Percentiles rank a stretch among this genome's conserved stretches.
Conservation (phyloP, 2,329 filamentous ascomycete genomes). For the Epichloe sibirici region DNA sequence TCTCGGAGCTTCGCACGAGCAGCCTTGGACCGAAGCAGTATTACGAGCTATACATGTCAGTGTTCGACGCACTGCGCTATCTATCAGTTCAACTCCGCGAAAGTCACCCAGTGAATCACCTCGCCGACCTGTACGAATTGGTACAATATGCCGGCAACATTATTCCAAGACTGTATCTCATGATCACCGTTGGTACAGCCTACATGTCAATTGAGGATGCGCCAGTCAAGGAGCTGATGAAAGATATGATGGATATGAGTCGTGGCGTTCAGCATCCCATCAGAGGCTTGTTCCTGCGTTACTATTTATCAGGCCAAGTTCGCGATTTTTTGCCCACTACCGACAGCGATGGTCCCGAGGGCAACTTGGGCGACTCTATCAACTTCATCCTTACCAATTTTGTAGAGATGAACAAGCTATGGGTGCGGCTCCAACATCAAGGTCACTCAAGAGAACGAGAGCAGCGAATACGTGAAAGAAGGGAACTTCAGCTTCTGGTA, state of each 20-base stretch:
- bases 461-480: slow-evolving; percentile 82
- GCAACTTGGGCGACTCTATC: slow-evolving; percentile 93
- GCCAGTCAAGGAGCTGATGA: slow-evolving; percentile 99
- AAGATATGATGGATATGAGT: slow-evolving; percentile 99
- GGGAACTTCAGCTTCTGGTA: slow-evolving; percentile 88
- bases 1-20: slow-evolving; percentile 95
- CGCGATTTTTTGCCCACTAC: slow-evolving; percentile 76
- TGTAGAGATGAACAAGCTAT: slow-evolving; percentile 99
- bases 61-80: slow-evolving; percentile 95
- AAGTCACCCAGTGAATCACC: slow-evolving; percentile 93
- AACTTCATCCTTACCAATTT: slow-evolving; percentile 98
- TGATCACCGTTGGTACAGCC: slow-evolving; percentile 97
- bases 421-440: slow-evolving; percentile 95
- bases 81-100: slow-evolving; percentile 93
- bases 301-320: slow-evolving; percentile 92
- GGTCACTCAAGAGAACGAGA: slow-evolving; percentile 92
- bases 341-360: slow-evolving; percentile 80
- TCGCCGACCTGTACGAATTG: slow-evolving; percentile 94
- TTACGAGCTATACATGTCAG: slow-evolving; percentile 98
- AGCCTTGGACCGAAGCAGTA: slow-evolving; percentile 98
- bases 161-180: slow-evolving; percentile 87
- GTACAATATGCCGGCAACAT: slow-evolving; percentile 99
- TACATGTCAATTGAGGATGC: slow-evolving; percentile 99
- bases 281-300: slow-evolving; percentile 85
- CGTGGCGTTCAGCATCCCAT: slow-evolving; percentile 94